Conservation (phyloP, 495 filamentous ascomycete species). For the Hypomontagnella submonticulosa region DNA sequence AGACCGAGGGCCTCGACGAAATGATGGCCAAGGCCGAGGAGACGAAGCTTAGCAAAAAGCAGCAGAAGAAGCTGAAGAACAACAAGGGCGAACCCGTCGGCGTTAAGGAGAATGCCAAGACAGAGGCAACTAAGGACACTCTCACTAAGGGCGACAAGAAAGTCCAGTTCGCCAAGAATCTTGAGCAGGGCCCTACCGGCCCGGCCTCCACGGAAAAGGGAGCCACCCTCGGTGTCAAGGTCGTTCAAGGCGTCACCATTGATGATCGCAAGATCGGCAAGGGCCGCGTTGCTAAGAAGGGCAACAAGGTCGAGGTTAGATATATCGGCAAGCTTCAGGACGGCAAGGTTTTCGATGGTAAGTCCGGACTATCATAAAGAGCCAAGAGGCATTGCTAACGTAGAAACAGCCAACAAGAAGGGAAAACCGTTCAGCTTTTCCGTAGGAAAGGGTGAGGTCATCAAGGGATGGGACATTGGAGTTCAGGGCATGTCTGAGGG, state of each 20-base stretch:
- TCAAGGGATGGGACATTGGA: conserved; percentile 98
- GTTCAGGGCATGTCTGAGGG: conserved; percentile 90
- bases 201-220: conserved; percentile 60
- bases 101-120: conserved; percentile 67
- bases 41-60: conserved; percentile 89
- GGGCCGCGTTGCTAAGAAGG: conserved; percentile 83
- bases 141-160: conserved; percentile 83
- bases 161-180: conserved; percentile 98
- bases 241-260: conserved; percentile 85
- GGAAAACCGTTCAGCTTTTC: conserved; percentile 96
- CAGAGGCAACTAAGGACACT: conserved; percentile 60
- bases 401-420: conserved; percentile 85
- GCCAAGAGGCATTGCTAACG: conserved; percentile 46
- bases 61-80: conserved; percentile 98
- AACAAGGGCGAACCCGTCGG: conserved; percentile 86
- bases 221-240: conserved; percentile 72
- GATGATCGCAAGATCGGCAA: conserved; percentile 94
- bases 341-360: conserved; percentile 93
- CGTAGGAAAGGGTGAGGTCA: conserved; percentile 91
- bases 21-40: conserved; percentile 74
- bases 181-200: conserved; percentile 92
- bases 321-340: conserved; percentile 97
- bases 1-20: conserved; percentile 74
- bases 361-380: conserved; percentile 48
- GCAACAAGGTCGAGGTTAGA: conserved; percentile 87